Conservation (phyloP, 2,329 filamentous ascomycete species). For the Ascochyta koolunga region DNA sequence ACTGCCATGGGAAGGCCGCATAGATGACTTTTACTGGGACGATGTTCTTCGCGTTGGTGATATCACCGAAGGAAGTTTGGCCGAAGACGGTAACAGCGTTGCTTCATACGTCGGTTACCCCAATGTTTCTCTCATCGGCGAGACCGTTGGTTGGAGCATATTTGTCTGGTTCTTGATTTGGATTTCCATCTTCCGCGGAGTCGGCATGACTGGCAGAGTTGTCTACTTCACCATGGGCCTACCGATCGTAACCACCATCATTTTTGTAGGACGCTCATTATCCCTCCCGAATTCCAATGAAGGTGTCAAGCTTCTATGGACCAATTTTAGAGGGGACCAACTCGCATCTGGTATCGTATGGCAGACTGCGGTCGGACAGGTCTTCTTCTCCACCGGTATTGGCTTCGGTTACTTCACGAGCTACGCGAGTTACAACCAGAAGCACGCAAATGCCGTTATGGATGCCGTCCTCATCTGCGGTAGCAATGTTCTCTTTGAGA, state of each 20-base stretch:
- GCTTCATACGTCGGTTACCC: constrained; percentile 56
- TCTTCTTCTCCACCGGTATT: constrained; percentile 65
- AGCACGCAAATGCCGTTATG: constrained; percentile 64
- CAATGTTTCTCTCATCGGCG: constrained; percentile 56
- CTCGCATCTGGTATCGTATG: constrained; percentile 60
- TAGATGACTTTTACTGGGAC: constrained; percentile 59
- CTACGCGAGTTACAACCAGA: constrained; percentile 64
- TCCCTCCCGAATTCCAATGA: constrained; percentile 62
- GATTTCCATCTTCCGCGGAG: constrained; percentile 65
- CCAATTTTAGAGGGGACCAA: constrained; percentile 57
- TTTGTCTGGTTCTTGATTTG: constrained; percentile 67
- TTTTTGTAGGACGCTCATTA: constrained; percentile 60
- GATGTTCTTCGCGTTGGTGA: constrained; percentile 58
- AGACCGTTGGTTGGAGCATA: constrained; percentile 63
- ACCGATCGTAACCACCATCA: constrained; percentile 62
- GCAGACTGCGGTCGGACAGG: constrained; percentile 66
- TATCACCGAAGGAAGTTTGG: constrained; percentile 44
- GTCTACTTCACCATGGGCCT: constrained; percentile 69
- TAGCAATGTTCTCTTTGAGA: constrained; percentile 64
- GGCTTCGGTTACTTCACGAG: constrained; percentile 64
- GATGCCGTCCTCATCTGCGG: constrained; percentile 62
- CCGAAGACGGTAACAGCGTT: constrained; percentile 49
- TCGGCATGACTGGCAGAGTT: constrained; percentile 63
- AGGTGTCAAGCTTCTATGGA: constrained; percentile 59
- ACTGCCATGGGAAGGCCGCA: constrained; percentile 59